Conservation (phyloP, 148 eudicot species). For the Camellia sinensis region DNA sequence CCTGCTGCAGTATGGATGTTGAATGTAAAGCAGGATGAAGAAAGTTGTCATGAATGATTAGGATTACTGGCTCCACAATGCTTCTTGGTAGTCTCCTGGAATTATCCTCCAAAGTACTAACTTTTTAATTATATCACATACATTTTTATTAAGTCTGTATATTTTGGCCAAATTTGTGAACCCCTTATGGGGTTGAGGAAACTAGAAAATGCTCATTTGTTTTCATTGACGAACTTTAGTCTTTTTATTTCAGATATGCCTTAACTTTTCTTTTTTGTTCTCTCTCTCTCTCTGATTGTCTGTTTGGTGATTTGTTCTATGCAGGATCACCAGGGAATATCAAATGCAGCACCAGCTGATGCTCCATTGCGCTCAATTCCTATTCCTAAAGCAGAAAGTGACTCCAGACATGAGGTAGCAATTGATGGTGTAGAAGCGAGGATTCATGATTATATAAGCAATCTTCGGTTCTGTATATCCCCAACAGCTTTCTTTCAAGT, state of each 20-base stretch:
- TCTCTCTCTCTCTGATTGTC: neutral
- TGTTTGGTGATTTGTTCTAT: slow-evolving; percentile 12
- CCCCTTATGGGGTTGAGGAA: neutral
- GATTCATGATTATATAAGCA: slow-evolving; percentile 85
- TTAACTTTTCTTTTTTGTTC: neutral
- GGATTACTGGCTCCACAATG: slow-evolving; percentile 3
- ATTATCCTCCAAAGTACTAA: neutral
- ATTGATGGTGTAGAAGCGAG: slow-evolving; percentile 46
- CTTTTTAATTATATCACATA: neutral
- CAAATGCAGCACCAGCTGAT: slow-evolving; percentile 85
- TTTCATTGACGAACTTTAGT: neutral
- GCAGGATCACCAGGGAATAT: slow-evolving; percentile 93
- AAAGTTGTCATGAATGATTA: neutral
- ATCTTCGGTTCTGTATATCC: slow-evolving; percentile 75
- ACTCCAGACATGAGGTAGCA: slow-evolving; percentile 26
- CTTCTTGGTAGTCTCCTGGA: neutral
- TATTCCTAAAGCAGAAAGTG: slow-evolving; percentile 33
- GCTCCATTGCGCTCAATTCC: slow-evolving; percentile 67
- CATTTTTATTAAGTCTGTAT: neutral
- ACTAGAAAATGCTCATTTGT: neutral
- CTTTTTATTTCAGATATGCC: slow-evolving; percentile 9
- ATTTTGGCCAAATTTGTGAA: neutral
- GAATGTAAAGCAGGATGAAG: neutral
- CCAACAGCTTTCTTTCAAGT: slow-evolving; percentile 98
- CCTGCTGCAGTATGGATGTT: neutral